phyloP scores from a whole-genome alignment of 2,329 filamentous ascomycete species.

The Alternaria sp. region DNA sequence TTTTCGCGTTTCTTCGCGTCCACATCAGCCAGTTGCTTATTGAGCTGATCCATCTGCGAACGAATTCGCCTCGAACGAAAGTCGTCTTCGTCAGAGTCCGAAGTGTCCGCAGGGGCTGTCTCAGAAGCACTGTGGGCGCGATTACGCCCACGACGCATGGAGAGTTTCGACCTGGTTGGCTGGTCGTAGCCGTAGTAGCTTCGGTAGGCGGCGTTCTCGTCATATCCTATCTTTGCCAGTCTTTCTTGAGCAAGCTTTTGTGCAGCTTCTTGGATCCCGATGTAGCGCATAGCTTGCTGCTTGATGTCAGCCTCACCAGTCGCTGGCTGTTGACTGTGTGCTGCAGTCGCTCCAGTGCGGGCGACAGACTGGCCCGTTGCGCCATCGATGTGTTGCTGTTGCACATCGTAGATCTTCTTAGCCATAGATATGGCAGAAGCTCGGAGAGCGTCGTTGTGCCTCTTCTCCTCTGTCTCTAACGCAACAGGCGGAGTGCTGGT shows the following conservation, averaged over 20 bases:
- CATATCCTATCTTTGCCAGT: slow-evolving; percentile 79
- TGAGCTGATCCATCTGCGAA: slow-evolving; percentile 81
- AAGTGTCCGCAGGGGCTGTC: slow-evolving; percentile 44
- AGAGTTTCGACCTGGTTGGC: slow-evolving; percentile 62
- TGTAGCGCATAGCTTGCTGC: slow-evolving; percentile 60
- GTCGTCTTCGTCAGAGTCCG: slow-evolving; percentile 64
- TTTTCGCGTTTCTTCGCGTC: slow-evolving; percentile 77
- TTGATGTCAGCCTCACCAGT: slow-evolving; percentile 59
- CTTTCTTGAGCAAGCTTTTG: slow-evolving; percentile 87
- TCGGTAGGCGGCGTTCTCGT: slow-evolving; percentile 72
- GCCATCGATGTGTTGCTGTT: slow-evolving; percentile 69
- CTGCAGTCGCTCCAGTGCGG: slow-evolving; percentile 48
- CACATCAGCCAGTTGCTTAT: slow-evolving; percentile 71
- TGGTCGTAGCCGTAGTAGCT: slow-evolving; percentile 76
- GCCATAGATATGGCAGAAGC: slow-evolving; percentile 92
- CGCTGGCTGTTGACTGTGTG: slow-evolving; percentile 38
- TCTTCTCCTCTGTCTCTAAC: slow-evolving; percentile 77
- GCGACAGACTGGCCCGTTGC: slow-evolving; percentile 45
- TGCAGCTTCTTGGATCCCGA: slow-evolving; percentile 83
- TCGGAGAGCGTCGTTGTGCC: slow-evolving; percentile 74
- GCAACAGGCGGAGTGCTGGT: slow-evolving; percentile 77
- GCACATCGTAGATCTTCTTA: slow-evolving; percentile 79
- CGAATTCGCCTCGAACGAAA: slow-evolving; percentile 76
- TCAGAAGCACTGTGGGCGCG: slow-evolving; percentile 73
- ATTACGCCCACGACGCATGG: slow-evolving; percentile 62